These are phyloP conservation scores for Tephrocybe sp. DNA, from an alignment of 768 basidiomycete genomes.

Conservation along the genomic window DNA sequence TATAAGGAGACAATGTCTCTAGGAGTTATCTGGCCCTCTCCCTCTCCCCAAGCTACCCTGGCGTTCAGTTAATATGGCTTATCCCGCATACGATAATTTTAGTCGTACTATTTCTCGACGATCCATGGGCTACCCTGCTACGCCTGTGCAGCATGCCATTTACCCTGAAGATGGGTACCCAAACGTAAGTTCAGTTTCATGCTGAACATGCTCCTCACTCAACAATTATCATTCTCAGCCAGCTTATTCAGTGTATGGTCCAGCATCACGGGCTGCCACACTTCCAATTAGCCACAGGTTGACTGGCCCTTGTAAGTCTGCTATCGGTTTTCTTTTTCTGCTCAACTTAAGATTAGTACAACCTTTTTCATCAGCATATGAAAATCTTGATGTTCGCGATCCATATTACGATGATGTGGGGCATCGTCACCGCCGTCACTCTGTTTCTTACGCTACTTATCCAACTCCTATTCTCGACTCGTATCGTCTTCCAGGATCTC, in stretches of 20 bases:
- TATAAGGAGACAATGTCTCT: constrained; percentile 14
- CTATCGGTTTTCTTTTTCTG: neutral
- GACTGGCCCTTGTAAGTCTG: constrained; percentile 36
- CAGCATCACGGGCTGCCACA: constrained; percentile 24
- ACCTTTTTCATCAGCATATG: constrained; percentile 48
- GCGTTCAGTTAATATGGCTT: constrained; percentile 16
- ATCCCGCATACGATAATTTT: constrained; percentile 24
- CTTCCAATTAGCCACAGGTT: constrained; percentile 39
- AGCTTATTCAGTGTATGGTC: constrained; percentile 45
- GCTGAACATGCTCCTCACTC: neutral
- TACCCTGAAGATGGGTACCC: constrained; percentile 35
- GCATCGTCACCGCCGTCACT: constrained; percentile 45
- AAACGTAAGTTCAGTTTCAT: constrained; percentile 30
- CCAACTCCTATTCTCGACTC: constrained; percentile 34
- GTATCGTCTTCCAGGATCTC: constrained; percentile 47
- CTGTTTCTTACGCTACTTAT: constrained; percentile 42
- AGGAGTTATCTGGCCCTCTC: neutral
- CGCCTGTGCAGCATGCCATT: constrained; percentile 26
- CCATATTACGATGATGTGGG: constrained; percentile 49
- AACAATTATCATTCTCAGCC: constrained; percentile 38
- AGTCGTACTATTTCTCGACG: constrained; percentile 33
- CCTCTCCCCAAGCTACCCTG: neutral
- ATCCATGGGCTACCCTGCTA: constrained; percentile 34
- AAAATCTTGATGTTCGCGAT: constrained; percentile 47
- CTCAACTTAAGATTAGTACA: neutral